Evolutionary conservation across 805 yeast species (phyloP).

Genomic region (Candida nonsorbophila): DNA sequence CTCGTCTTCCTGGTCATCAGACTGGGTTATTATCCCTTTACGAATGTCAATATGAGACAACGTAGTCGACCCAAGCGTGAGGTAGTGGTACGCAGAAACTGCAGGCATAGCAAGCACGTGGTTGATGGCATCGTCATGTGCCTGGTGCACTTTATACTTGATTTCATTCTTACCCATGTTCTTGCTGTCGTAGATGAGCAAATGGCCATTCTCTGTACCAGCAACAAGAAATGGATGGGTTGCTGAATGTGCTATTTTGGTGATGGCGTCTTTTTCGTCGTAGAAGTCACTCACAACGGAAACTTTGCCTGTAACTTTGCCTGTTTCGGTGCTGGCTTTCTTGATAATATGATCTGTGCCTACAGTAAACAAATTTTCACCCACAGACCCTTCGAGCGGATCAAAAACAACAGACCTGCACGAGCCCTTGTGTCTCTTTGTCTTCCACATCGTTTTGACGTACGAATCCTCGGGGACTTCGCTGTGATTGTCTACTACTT

Average conservation of each 20-base stretch:
- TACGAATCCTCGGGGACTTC: slow-evolving; percentile 19
- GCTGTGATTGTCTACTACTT: slow-evolving; percentile 22
- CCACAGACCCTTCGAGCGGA: slow-evolving; percentile 38
- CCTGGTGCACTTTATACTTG: slow-evolving; percentile 44
- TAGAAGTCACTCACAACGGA: slow-evolving; percentile 15
- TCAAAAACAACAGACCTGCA: slow-evolving; percentile 71
- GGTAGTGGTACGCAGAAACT: slow-evolving; percentile 70
- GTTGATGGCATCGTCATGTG: slow-evolving; percentile 77
- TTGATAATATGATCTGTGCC: slow-evolving; percentile 82
- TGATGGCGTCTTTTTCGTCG: slow-evolving; percentile 24
- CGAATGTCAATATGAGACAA: slow-evolving; percentile 74
- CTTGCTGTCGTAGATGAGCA: slow-evolving; percentile 58
- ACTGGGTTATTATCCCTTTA: slow-evolving; percentile 56
- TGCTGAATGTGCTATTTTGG: slow-evolving; percentile 42
- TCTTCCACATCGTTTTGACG: slow-evolving; percentile 60
- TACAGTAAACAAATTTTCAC: slow-evolving; percentile 55
- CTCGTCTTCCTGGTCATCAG: slow-evolving; percentile 94
- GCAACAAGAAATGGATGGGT: slow-evolving; percentile 47
- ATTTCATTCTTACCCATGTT: slow-evolving; percentile 35
- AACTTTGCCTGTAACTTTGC: slow-evolving; percentile 64
- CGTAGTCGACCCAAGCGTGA: slow-evolving; percentile 79
- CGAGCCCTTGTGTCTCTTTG: slow-evolving; percentile 86
- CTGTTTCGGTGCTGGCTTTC: slow-evolving; percentile 64
- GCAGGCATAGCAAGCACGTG: slow-evolving; percentile 66
- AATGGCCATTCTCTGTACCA: slow-evolving; percentile 67